Conservation (phyloP, 2,329 filamentous ascomycete species). For the Fusarium albosuccineum region DNA sequence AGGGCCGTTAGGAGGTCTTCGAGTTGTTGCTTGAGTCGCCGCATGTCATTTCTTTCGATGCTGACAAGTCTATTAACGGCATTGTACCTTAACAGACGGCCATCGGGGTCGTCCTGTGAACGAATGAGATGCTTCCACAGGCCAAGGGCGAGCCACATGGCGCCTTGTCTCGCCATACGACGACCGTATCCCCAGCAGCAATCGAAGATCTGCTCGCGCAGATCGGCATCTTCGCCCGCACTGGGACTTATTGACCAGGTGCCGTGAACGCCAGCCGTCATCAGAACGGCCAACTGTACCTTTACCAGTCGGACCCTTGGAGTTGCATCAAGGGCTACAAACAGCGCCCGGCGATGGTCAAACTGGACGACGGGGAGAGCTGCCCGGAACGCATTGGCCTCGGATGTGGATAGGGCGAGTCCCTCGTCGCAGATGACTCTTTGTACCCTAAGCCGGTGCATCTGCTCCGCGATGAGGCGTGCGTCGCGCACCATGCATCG, state of each 20-base stretch:
- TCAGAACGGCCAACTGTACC: neutral
- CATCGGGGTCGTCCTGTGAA: neutral
- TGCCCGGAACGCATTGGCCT: neutral
- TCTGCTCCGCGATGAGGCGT: neutral
- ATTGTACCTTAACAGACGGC: neutral
- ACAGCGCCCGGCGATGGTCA: slow-evolving; percentile 3
- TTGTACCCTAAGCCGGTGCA: neutral
- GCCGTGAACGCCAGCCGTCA: neutral
- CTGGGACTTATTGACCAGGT: too few species aligned
- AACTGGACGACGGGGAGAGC: neutral
- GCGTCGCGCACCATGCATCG: too few species aligned
- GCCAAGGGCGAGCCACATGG: neutral
- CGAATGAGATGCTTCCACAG: neutral
- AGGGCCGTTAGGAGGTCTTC: neutral
- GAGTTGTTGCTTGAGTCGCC: neutral
- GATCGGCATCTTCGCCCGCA: neutral
- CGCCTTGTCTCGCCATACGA: neutral
- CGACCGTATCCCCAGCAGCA: neutral
- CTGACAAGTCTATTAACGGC: too few species aligned
- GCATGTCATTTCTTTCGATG: too few species aligned
- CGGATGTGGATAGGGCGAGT: neutral
- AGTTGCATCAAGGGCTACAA: neutral
- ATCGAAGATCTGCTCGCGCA: neutral
- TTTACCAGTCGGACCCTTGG: neutral
- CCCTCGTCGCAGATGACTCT: neutral